phyloP scores from a whole-genome alignment of 805 yeast genomes.

The Kregervanrija fluxuum region DNA sequence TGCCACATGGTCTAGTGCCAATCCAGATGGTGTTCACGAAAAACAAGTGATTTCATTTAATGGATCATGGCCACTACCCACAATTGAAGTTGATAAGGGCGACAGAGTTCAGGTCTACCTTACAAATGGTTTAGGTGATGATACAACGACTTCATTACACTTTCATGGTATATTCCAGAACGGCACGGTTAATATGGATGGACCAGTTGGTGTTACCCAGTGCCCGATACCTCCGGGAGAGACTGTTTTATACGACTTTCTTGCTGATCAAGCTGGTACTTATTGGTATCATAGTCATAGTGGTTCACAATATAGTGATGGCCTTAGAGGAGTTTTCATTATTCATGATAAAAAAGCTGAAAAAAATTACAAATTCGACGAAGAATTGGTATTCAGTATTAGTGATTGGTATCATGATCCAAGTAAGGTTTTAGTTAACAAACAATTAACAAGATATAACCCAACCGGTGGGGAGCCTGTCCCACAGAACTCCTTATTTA shows the following conservation, averaged over 20 bases:
- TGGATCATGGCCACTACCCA: constrained; percentile 68
- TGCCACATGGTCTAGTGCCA: constrained; percentile 53
- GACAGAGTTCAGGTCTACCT: constrained; percentile 55
- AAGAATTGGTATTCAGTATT: constrained; percentile 49
- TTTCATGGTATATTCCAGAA: constrained; percentile 74
- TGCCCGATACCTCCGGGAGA: constrained; percentile 71
- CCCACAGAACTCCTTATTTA: constrained; percentile 59
- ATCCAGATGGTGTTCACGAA: constrained; percentile 56
- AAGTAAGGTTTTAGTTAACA: constrained; percentile 36
- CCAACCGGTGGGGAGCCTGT: constrained; percentile 86
- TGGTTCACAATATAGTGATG: constrained; percentile 74
- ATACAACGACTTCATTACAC: constrained; percentile 54
- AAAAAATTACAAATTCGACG: constrained; percentile 52
- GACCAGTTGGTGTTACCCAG: constrained; percentile 73
- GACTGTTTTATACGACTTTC: constrained; percentile 62
- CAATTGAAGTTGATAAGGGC: constrained; percentile 54
- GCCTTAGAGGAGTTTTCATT: constrained; percentile 61
- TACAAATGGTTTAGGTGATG: constrained; percentile 49
- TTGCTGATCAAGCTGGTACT: constrained; percentile 68
- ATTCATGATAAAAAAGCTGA: constrained; percentile 45
- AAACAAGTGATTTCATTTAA: constrained; percentile 62
- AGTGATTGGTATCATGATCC: constrained; percentile 60
- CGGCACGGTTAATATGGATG: constrained; percentile 61
- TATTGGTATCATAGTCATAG: constrained; percentile 82
- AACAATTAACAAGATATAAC: constrained; percentile 56